phyloP scores from a whole-genome alignment of 1,284 basidiomycete species.

The Anthracocystis panici-leucophaei region DNA sequence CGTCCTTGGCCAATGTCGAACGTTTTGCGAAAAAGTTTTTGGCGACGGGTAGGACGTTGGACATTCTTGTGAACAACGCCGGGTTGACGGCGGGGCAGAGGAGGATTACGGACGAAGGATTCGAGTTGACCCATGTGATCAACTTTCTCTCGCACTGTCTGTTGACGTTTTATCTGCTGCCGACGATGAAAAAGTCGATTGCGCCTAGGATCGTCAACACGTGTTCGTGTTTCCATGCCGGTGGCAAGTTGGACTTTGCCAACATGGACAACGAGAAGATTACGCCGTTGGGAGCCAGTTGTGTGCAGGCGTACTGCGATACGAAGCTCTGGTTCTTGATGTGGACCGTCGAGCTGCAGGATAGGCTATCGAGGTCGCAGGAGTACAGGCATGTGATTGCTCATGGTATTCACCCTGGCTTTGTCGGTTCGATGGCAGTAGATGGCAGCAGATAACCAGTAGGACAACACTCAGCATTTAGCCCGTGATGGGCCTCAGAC shows the following conservation, averaged over 20 bases:
- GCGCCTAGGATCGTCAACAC: slow-evolving; percentile 61
- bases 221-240: slow-evolving; percentile 58
- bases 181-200: slow-evolving; percentile 30
- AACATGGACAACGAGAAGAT: slow-evolving; percentile 58
- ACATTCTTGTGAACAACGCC: slow-evolving; percentile 59
- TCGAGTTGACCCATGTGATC: slow-evolving; percentile 56
- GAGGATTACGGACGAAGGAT: slow-evolving; percentile 54
- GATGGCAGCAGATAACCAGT: too few relatives aligned
- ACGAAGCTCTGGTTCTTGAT: slow-evolving; percentile 57
- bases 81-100: slow-evolving; percentile 32
- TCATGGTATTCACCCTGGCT: slow-evolving; percentile 59
- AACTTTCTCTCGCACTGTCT: slow-evolving; percentile 58
- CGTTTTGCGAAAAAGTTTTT: slow-evolving; percentile 44
- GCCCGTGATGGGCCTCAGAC: too few relatives aligned
- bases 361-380: slow-evolving; percentile 44
- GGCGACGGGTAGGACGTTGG: slow-evolving; percentile 33
- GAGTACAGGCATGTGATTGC: slow-evolving; percentile 57
- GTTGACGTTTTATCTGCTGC: slow-evolving; percentile 56
- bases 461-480: too few relatives aligned
- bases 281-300: slow-evolving; percentile 30
- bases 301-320: slow-evolving; percentile 58
- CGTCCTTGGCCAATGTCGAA: slow-evolving; percentile 44
- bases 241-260: slow-evolving; percentile 54
- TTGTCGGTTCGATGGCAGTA: slow-evolving; percentile 45
- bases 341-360: slow-evolving; percentile 60